Evolutionary conservation across 225 moss, liverwort and hornwort genomes (phyloP).

Genomic region (Lunularia cruciata): DNA sequence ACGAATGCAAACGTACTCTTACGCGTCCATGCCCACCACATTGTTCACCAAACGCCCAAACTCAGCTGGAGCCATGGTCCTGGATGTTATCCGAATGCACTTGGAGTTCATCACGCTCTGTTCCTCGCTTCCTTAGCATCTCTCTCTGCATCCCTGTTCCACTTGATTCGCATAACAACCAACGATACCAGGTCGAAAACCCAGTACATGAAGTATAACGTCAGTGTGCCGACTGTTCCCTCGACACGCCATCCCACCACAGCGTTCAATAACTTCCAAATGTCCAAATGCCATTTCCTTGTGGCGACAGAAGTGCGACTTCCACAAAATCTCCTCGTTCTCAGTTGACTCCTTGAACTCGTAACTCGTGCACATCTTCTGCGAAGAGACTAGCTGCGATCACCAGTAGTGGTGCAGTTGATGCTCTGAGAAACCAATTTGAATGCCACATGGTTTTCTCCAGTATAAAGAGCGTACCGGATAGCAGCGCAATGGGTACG

Average conservation of each 20-base stretch:
- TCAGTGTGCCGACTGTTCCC: conserved; percentile 59
- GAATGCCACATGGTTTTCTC: conserved; percentile 52
- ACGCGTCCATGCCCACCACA: too few relatives aligned
- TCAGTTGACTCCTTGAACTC: conserved; percentile 57
- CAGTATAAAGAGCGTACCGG: conserved; percentile 48
- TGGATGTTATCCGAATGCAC: too few relatives aligned
- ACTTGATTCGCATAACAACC: neutral
- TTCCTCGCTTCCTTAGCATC: too few relatives aligned
- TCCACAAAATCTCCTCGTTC: conserved; percentile 57
- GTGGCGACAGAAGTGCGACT: conserved; percentile 57
- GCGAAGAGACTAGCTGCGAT: conserved; percentile 65
- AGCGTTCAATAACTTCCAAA: conserved; percentile 58
- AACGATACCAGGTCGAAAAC: conserved; percentile 36
- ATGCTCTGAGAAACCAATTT: conserved; percentile 51
- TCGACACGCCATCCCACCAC: conserved; percentile 65
- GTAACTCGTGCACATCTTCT: conserved; percentile 60
- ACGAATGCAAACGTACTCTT: too few relatives aligned
- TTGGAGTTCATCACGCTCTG: too few relatives aligned
- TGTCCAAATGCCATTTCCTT: conserved; percentile 58
- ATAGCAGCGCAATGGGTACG: conserved; percentile 50
- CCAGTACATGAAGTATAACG: conserved; percentile 63
- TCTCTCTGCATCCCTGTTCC: neutral
- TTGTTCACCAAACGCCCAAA: too few relatives aligned
- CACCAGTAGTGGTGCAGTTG: conserved; percentile 50
- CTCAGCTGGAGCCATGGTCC: too few relatives aligned